A percentile compares a stretch with the other conserved stretches of the same genome.
These are phyloP conservation scores for Rhizodiscina lignyota DNA, from an alignment of 495 filamentous ascomycete species.

Conservation along the genomic window DNA sequence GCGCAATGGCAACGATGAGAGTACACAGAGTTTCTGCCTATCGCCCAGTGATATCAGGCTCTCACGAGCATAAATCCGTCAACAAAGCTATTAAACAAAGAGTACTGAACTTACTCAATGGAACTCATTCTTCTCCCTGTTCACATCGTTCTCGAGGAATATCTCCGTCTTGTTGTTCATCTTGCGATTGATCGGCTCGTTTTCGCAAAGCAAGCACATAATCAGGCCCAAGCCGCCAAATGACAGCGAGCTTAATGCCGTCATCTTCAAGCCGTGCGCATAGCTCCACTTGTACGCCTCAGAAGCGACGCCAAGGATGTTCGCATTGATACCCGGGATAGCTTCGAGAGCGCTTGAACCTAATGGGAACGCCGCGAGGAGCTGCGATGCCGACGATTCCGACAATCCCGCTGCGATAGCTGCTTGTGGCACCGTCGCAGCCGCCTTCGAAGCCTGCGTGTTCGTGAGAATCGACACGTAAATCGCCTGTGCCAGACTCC, in stretches of 20 bases:
- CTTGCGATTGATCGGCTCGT: constrained; percentile 18
- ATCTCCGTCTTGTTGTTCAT: constrained; percentile 20
- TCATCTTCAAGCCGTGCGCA: constrained; percentile 16
- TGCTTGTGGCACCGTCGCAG: constrained; percentile 12
- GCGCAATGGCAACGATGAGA: no score
- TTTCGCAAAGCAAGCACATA: constrained; percentile 15
- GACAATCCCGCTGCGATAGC: constrained; percentile 15
- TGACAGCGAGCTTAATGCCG: constrained; percentile 13
- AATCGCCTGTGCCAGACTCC: constrained; percentile 17
- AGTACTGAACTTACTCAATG: constrained; percentile 13
- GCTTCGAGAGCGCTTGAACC: constrained; percentile 13
- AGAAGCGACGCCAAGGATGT: constrained; percentile 15
- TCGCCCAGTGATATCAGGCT: no score
- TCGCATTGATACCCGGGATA: constrained; percentile 15
- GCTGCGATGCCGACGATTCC: constrained; percentile 4
- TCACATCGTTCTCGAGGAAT: constrained; percentile 22
- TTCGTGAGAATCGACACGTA: constrained; percentile 19
- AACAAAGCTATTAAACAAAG: no score
- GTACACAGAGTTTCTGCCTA: no score
- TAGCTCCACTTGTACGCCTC: constrained; percentile 18
- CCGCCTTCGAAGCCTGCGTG: constrained; percentile 9
- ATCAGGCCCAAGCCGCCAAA: constrained; percentile 18
- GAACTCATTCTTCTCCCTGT: constrained; percentile 19
- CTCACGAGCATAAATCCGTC: no score
- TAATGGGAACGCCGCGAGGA: constrained; percentile 18